Conservation (phyloP, 1,284 basidiomycete genomes). For the Trichosporon sp. region DNA sequence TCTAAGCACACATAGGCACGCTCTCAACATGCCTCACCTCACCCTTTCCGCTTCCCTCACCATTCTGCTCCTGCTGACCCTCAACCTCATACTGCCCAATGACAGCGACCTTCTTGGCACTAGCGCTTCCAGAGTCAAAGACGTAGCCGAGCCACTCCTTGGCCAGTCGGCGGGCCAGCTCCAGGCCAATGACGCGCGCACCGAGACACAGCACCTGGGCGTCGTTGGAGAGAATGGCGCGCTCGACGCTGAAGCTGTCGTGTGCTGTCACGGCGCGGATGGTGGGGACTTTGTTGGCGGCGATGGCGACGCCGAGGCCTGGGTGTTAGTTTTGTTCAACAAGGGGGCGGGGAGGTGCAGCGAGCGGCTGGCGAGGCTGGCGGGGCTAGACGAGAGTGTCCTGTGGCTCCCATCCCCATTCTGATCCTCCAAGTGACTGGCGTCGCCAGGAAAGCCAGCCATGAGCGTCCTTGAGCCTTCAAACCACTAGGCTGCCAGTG, state of each 20-base stretch:
- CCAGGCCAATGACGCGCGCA: conserved; percentile 50
- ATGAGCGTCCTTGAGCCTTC: too few species aligned
- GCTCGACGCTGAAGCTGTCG: conserved; percentile 50
- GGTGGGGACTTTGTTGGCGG: conserved; percentile 48
- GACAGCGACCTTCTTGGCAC: conserved; percentile 48
- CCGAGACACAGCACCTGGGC: conserved; percentile 51
- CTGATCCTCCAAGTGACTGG: too few species aligned
- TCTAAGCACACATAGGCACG: too few species aligned
- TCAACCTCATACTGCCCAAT: conserved; percentile 23
- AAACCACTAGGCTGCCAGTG: too few species aligned
- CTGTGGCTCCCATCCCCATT: too few species aligned
- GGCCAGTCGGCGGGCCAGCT: conserved; percentile 47
- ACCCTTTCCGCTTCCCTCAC: too few species aligned
- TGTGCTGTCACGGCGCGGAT: conserved; percentile 48
- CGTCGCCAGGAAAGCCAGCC: too few species aligned
- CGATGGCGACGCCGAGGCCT: conserved; percentile 47
- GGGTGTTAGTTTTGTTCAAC: too few species aligned
- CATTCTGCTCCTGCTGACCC: background rate
- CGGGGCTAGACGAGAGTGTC: too few species aligned
- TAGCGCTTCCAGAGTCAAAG: conserved; percentile 46
- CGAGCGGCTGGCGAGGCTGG: too few species aligned
- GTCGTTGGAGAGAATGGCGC: conserved; percentile 49
- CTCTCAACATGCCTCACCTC: too few species aligned
- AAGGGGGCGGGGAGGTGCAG: too few species aligned
- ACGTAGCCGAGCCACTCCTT: conserved; percentile 50